Evolutionary conservation across 2,329 filamentous ascomycete species (phyloP).

Genomic region (Apiospora marii): DNA sequence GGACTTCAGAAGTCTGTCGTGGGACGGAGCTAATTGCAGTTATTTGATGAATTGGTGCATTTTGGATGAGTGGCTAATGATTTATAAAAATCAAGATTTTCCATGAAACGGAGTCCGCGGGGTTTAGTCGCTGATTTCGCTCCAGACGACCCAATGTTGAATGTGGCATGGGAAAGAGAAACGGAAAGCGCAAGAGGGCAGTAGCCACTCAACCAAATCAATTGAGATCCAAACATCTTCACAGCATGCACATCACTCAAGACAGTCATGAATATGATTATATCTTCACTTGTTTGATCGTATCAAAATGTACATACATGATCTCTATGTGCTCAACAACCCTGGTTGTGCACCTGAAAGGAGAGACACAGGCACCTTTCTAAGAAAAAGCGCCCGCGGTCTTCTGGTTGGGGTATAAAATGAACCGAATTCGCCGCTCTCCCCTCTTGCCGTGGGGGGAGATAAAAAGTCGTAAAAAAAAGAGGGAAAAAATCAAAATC

Average conservation of each 20-base stretch:
- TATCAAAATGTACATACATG: conserved; percentile 10
- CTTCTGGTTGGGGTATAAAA: conserved; percentile 15
- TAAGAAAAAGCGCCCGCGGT: neutral
- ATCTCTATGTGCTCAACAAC: neutral
- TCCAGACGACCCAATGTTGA: no score
- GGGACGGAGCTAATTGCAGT: no score
- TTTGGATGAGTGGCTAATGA: no score
- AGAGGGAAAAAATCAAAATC: neutral
- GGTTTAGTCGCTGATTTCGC: no score
- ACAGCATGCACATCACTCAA: neutral
- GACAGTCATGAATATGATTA: neutral
- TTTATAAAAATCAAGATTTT: no score
- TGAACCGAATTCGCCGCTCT: conserved; percentile 15
- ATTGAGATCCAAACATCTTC: neutral
- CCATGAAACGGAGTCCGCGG: no score
- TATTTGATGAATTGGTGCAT: no score
- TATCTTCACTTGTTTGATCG: neutral
- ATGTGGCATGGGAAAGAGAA: no score
- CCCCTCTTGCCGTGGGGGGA: neutral
- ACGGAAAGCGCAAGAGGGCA: no score
- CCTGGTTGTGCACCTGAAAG: neutral
- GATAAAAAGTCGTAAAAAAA: neutral
- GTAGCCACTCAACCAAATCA: neutral
- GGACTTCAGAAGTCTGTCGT: no score
- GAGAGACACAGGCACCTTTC: neutral